Conservation (phyloP, 108 stramenopile genomes). For the Ochromonas danica region DNA sequence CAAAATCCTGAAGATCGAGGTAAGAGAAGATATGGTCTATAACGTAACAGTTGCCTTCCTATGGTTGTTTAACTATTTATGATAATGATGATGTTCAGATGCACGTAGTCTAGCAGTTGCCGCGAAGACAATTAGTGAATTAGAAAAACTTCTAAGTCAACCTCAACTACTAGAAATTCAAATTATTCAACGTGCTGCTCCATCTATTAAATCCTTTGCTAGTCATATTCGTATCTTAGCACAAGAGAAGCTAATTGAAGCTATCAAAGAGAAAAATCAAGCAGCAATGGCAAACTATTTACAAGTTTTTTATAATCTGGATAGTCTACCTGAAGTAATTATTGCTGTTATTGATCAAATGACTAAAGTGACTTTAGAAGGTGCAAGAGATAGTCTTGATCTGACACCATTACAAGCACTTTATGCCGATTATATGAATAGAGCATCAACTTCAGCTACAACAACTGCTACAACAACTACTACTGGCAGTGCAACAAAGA, state of each 20-base stretch:
- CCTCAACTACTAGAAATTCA: not conserved
- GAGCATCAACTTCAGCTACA: not conserved
- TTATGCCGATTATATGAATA: not conserved
- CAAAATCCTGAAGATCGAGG: not conserved
- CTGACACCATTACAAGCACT: not conserved
- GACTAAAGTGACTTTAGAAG: not conserved
- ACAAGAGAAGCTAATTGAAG: not conserved
- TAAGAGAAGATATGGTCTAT: not conserved
- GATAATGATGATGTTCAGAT: constrained; percentile 5
- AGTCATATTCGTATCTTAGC: not conserved
- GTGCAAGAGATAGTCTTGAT: not conserved
- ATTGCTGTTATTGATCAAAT: constrained; percentile 6
- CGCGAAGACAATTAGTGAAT: constrained; percentile 12
- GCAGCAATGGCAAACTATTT: constrained; percentile 9
- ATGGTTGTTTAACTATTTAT: not conserved
- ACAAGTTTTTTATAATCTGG: constrained; percentile 34
- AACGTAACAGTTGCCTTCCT: not conserved
- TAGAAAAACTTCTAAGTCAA: constrained; percentile 10
- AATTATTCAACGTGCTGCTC: not conserved
- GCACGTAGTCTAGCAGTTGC: not conserved
- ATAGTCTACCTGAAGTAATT: constrained; percentile 18
- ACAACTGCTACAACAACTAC: not conserved
- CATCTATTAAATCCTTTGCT: constrained; percentile 18
- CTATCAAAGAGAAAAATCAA: constrained; percentile 25
- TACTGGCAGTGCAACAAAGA: not conserved